Evolutionary conservation across 2,329 filamentous ascomycete species (phyloP), one percentile per base, ranked within the genome.

Genomic region (Fusarium irregulare): DNA sequence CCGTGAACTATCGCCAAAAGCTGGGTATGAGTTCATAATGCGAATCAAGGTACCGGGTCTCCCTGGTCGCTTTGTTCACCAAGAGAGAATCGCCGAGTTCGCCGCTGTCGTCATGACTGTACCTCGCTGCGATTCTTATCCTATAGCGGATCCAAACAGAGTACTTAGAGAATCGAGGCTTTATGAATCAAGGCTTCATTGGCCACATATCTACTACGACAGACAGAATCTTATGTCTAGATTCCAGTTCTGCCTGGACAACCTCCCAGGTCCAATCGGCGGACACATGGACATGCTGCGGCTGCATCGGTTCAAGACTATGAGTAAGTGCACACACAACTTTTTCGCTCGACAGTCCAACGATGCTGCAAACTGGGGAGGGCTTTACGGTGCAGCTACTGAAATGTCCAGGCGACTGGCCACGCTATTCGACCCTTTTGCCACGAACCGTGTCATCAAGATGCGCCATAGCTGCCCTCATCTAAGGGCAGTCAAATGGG

Each of bases 221-320:
- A 23, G 3, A 4, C 16, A 9, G 4, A 58, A 20, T 10, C 11
- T 67, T 2, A 41, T 25, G 23, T 48, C 16, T 1, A 25, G 54
- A 21, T 64, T 34, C 14, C 50, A 59, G 3, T 70, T 67, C 32
- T 41, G 46, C 21, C 7, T 67, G 5, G 66, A 67, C 4, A 67
- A 23, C 23, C 13, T 67, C 7, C 3, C 16, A 6, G 62, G 67
- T 1, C 66, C 66, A 1, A 16, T 48, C 1, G 67, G 66, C 1
- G 66, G 66, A 3, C 53, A 37, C 2, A 11, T 70, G 20, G 50
- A 70, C 3, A 70, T 70, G 63, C 27, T 70, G 5, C 40, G 66
- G 4, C 42, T 67, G 5, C 66, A 70, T 58, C 32, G 63, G 5
- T 70, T 70, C 47, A 57, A 27, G 63, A 56, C 66, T 2, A 64